A percentile compares a stretch with the other conserved stretches of the same genome.
Evolutionary conservation across 2,329 filamentous ascomycete genomes (phyloP).

Genomic region (Aspergillus candidus): DNA sequence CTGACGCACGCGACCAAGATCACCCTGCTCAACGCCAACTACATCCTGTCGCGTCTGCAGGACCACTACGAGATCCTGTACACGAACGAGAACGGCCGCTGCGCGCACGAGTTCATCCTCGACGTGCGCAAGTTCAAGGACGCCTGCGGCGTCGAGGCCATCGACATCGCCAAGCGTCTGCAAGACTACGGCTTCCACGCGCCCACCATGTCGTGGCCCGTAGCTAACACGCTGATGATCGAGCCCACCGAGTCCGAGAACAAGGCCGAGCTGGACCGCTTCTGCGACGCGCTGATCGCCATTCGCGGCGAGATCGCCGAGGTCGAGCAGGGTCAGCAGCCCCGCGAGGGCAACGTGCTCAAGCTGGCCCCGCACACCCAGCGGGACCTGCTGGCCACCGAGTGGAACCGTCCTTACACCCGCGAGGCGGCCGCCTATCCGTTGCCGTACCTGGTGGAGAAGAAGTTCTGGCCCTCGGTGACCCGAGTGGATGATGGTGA

Average conservation of each 20-base stretch:
- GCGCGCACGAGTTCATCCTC: constrained; percentile 95
- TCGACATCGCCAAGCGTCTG: constrained; percentile 91
- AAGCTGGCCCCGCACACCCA: constrained; percentile 86
- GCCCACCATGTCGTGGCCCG: constrained; percentile 95
- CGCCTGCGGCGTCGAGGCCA: constrained; percentile 75
- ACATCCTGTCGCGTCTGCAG: constrained; percentile 81
- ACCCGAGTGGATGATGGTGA: constrained; percentile 81
- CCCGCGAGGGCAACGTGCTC: constrained; percentile 72
- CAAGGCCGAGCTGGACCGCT: constrained; percentile 87
- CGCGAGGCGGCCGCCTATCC: constrained; percentile 84
- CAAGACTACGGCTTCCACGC: constrained; percentile 98
- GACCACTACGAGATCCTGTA: constrained; percentile 89
- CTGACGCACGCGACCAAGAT: constrained; percentile 86
- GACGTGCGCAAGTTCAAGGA: constrained; percentile 82
- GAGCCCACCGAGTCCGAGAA: constrained; percentile 93
- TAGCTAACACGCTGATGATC: constrained; percentile 94
- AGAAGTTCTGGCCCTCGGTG: constrained; percentile 96
- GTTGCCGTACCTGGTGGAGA: constrained; percentile 73
- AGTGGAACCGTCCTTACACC: constrained; percentile 79
- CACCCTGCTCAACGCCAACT: constrained; percentile 94
- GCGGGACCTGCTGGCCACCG: constrained; percentile 65
- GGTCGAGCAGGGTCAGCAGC: constrained; percentile 71
- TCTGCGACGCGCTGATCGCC: constrained; percentile 80
- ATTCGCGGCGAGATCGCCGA: constrained; percentile 81
- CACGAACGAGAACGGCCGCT: constrained; percentile 80